Percentiles rank a stretch among this genome's conserved stretches.
Evolutionary conservation across 1,139 yeast genomes (phyloP).

Genomic region (Pneumocystis carinii): DNA sequence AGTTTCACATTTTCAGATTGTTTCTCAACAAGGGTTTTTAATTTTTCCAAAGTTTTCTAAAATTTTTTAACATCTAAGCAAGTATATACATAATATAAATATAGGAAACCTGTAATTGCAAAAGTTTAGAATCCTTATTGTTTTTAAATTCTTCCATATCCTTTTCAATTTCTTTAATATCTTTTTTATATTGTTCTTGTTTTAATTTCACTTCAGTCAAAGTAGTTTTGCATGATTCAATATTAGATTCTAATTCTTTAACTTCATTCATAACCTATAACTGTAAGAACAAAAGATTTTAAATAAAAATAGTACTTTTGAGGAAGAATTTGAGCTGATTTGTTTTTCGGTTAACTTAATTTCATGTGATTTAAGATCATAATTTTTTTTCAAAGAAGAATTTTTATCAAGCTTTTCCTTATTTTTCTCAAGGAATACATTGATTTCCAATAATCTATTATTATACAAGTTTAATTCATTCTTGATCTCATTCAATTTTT

Average conservation of each 20-base stretch:
- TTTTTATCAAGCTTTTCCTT: constrained; percentile 38
- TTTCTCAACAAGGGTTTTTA: constrained; percentile 28
- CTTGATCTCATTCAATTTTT: constrained; percentile 44
- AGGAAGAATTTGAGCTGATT: constrained; percentile 46
- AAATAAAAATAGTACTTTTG: constrained; percentile 18
- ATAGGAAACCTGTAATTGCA: constrained; percentile 30
- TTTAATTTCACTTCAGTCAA: constrained; percentile 32
- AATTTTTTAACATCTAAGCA: not conserved
- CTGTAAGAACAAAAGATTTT: not conserved
- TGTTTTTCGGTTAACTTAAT: constrained; percentile 46
- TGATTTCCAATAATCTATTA: constrained; percentile 30
- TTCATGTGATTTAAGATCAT: constrained; percentile 55
- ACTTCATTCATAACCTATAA: constrained; percentile 18
- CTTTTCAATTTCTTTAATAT: constrained; percentile 35
- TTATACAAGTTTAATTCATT: constrained; percentile 29
- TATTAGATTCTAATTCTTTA: constrained; percentile 8
- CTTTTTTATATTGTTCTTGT: constrained; percentile 27
- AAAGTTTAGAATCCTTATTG: constrained; percentile 69
- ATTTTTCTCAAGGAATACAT: constrained; percentile 32
- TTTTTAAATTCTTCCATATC: constrained; percentile 72
- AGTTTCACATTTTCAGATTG: constrained; percentile 34
- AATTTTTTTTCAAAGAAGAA: constrained; percentile 44
- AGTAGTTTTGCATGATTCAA: constrained; percentile 27
- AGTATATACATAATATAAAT: not conserved
- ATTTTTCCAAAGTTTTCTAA: constrained; percentile 36